Conservation (phyloP, 2,329 filamentous ascomycete species). For the Acrocalymma vagum region DNA sequence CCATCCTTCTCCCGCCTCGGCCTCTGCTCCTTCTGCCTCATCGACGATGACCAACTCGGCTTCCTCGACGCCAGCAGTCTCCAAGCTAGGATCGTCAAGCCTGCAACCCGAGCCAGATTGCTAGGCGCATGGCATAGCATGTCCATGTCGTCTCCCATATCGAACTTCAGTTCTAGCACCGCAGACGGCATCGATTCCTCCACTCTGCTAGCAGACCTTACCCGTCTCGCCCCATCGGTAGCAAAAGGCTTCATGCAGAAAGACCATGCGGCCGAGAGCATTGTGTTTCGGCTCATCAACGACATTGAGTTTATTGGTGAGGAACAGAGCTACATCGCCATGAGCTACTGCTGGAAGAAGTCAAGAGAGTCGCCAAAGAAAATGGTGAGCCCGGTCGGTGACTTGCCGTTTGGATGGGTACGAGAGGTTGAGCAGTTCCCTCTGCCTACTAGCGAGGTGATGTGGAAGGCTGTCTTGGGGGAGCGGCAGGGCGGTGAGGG, state of each 20-base stretch:
- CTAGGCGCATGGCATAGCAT: too few species aligned
- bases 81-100: constrained; percentile 30
- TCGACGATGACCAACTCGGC: constrained; percentile 41
- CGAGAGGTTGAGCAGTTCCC: constrained; percentile 47
- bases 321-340: constrained; percentile 50
- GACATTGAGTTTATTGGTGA: constrained; percentile 40
- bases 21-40: constrained; percentile 37
- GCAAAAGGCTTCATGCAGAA: constrained; percentile 42
- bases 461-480: constrained; percentile 52
- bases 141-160: too few species aligned
- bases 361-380: constrained; percentile 33
- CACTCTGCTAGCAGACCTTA: constrained; percentile 35
- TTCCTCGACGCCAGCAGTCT: constrained; percentile 39
- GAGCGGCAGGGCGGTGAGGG: constrained; percentile 50
- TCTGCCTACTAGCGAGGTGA: constrained; percentile 46
- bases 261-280: constrained; percentile 19
- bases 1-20: constrained; percentile 27
- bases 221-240: constrained; percentile 35
- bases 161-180: constrained; percentile 11
- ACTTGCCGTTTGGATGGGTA: constrained; percentile 45
- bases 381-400: constrained; percentile 31
- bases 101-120: constrained; percentile 24
- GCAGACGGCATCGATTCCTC: constrained; percentile 25
- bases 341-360: constrained; percentile 54
- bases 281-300: constrained; percentile 50